These are phyloP conservation scores for Pseudogymnoascus destructans DNA, from an alignment of 2,329 filamentous ascomycete species.

Conservation along the genomic window DNA sequence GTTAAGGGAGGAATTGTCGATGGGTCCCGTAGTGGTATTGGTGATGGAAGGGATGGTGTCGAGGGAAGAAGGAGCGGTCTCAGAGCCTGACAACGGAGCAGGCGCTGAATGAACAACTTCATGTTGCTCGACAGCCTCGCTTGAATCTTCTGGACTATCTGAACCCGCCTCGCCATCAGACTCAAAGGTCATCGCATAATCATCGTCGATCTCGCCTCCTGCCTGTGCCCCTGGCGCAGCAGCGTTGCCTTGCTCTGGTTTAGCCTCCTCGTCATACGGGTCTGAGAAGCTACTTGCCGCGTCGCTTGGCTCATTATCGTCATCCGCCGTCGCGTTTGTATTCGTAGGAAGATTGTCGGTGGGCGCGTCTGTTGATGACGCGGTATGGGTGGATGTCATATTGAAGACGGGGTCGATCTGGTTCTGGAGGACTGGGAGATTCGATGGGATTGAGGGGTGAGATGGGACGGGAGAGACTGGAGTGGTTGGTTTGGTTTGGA, in stretches of 20 bases:
- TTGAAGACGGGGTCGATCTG: conserved; percentile 62
- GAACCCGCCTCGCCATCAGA: conserved; percentile 25
- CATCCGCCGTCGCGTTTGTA: conserved; percentile 10
- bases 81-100: conserved; percentile 18
- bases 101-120: conserved; percentile 16
- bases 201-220: conserved; percentile 23
- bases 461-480: conserved; percentile 60
- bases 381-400: conserved; percentile 47
- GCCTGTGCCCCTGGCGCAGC: conserved; percentile 14
- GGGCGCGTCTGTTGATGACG: conserved; percentile 20
- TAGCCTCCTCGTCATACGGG: conserved; percentile 18
- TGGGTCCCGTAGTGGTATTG: conserved; percentile 9
- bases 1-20: conserved; percentile 15
- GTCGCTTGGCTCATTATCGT: conserved; percentile 18
- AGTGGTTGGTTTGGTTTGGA: conserved; percentile 51
- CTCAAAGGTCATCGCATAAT: conserved; percentile 28
- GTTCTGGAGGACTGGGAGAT: conserved; percentile 56
- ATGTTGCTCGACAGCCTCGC: conserved; percentile 21
- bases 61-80: conserved; percentile 15
- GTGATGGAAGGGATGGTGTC: conserved; percentile 8
- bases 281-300: conserved; percentile 25
- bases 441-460: conserved; percentile 53
- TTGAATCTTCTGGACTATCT: conserved; percentile 25
- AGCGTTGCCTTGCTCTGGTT: conserved; percentile 10
- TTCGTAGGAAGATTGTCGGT: conserved; percentile 12